Evolutionary conservation across 805 yeast genomes (phyloP), one percentile per base, ranked within the genome.

Genomic region (Nakazawaea laoshanensis): DNA sequence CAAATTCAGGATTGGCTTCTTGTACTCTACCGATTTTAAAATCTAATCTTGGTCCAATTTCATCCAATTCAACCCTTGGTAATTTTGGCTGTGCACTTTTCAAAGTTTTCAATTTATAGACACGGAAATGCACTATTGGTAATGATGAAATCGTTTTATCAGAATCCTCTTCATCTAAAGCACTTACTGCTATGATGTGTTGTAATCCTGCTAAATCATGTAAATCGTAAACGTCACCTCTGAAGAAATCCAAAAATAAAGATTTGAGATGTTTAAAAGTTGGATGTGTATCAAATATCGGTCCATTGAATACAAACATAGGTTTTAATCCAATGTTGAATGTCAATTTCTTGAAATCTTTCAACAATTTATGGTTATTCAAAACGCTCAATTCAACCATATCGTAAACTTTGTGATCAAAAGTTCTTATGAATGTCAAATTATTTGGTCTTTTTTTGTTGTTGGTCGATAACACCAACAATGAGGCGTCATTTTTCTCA

Each of bases 151-250:
- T 68, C 36, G 77, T 67, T 36, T 77, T 77, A 49, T 81, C 84
- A 42, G 74, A 69, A 46, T 83, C 88, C 45, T 83, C 92, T 36
- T 75, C 76, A 46, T 77, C 78, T 12, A 80, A 78, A 2, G 80
- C 77, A 22, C 86, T 74, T 35, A 92, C 60, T 3, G 95, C 72
- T 44, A 92, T 86, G 33, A 92, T 80, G 53, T 85, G 83, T 58
- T 92, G 97, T 45, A 92, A 66, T 30, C 96, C 96, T 2, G 96
- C 94, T 28, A 89, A 94, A 55, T 92, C 98, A 50, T 86, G 87
- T 48, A 81, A 63, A 38, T 74, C 79, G 16, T 87, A 76, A 34
- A 70, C 76, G 45, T 83, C 86, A 29, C 87, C 97, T 46, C 94
- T 70, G 69, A 79, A 92, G 55, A 92, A 81, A 58, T 92, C 98